Conservation (phyloP, 1,284 basidiomycete species). For the Phylloboletellus chloephorus region DNA sequence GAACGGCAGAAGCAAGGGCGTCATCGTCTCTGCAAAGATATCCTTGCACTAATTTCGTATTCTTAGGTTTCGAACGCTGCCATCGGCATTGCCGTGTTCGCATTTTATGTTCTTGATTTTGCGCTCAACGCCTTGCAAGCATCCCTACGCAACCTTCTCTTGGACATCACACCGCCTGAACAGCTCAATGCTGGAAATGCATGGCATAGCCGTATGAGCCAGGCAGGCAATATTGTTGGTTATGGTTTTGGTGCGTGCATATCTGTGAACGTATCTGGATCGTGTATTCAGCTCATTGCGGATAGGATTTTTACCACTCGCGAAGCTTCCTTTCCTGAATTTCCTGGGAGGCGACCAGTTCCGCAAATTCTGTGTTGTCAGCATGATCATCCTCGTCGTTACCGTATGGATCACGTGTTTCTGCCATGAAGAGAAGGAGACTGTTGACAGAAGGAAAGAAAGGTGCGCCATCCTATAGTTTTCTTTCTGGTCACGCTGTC, state of each 20-base stretch:
- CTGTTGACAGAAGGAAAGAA: conserved; percentile 41
- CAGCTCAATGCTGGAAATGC: conserved; percentile 92
- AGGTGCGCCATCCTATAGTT: conserved; percentile 30
- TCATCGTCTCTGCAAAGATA: background rate
- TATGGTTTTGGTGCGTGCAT: conserved; percentile 72
- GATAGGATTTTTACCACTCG: conserved; percentile 80
- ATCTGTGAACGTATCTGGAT: background rate
- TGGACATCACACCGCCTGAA: conserved; percentile 83
- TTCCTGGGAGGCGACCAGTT: conserved; percentile 93
- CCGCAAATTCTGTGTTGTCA: conserved; percentile 89
- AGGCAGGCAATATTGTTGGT: conserved; percentile 91
- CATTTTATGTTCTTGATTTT: conserved; percentile 94
- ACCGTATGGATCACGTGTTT: conserved; percentile 88
- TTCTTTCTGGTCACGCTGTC: conserved; percentile 5
- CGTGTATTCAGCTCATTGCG: background rate
- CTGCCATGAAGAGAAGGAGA: conserved; percentile 72
- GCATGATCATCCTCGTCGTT: conserved; percentile 69
- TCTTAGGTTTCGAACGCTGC: conserved; percentile 62
- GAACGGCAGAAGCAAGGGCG: conserved; percentile 56
- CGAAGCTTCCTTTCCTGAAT: conserved; percentile 65
- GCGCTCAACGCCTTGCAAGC: conserved; percentile 93
- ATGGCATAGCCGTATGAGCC: conserved; percentile 96
- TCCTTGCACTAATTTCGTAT: background rate
- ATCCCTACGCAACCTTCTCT: conserved; percentile 83
- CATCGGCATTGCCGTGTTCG: conserved; percentile 82